phyloP scores from a whole-genome alignment of 1,284 basidiomycete species.

The Ganoderma sinense region DNA sequence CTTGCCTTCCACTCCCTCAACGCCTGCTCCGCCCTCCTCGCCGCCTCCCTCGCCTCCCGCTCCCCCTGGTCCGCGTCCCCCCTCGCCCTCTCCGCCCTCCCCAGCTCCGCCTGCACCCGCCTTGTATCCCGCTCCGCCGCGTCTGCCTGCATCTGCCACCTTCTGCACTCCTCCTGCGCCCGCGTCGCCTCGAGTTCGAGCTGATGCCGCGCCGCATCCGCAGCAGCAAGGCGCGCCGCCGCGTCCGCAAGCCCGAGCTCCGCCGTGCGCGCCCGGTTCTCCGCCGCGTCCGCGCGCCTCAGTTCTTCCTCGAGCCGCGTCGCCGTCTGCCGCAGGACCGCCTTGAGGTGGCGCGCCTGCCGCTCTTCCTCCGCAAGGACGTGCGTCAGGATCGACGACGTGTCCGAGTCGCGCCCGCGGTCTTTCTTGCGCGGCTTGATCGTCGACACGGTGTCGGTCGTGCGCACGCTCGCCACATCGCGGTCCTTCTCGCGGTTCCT shows the following conservation, averaged over 20 bases:
- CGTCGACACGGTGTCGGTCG: slow-evolving; percentile 20
- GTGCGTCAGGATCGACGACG: slow-evolving; percentile 45
- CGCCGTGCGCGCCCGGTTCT: slow-evolving; percentile 58
- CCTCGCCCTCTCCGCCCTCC: slow-evolving; percentile 51
- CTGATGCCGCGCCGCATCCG: slow-evolving; percentile 55
- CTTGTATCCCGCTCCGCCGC: slow-evolving; percentile 56
- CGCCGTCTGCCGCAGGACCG: slow-evolving; percentile 57
- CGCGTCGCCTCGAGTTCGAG: slow-evolving; percentile 54
- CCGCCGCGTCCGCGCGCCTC: slow-evolving; percentile 58
- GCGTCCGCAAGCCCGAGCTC: slow-evolving; percentile 57
- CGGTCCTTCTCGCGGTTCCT: slow-evolving; percentile 9
- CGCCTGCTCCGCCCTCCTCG: slow-evolving; percentile 53
- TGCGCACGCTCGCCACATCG: slow-evolving; percentile 13
- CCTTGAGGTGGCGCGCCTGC: slow-evolving; percentile 63
- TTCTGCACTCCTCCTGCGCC: slow-evolving; percentile 56
- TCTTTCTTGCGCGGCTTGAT: slow-evolving; percentile 29
- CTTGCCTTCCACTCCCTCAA: slow-evolving; percentile 56
- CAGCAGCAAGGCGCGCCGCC: slow-evolving; percentile 42
- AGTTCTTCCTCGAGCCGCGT: slow-evolving; percentile 66
- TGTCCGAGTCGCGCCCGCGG: slow-evolving; percentile 38
- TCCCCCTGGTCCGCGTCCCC: slow-evolving; percentile 56
- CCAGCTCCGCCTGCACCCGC: slow-evolving; percentile 50
- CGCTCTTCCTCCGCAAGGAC: slow-evolving; percentile 71
- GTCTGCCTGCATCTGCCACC: slow-evolving; percentile 58
- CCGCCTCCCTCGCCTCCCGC: slow-evolving; percentile 54